Evolutionary conservation across 106 monocot species (phyloP), one percentile per base, ranked within the genome.

Genomic region (Narthecium ossifragum): DNA sequence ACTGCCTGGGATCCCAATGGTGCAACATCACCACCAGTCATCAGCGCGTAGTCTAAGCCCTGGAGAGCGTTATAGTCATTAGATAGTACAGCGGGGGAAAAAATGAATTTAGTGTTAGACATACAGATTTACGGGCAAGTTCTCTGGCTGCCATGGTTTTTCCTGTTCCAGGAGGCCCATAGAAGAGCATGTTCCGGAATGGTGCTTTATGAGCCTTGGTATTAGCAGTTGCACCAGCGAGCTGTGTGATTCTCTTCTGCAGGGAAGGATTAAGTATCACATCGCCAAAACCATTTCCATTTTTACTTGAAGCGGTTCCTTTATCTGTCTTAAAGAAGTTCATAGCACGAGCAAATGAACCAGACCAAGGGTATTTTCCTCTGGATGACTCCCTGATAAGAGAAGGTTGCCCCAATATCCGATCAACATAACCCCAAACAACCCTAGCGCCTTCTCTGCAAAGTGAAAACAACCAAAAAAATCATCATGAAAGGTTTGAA

Each of bases 21-120:
- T 11, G 93, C 93, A 67, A 93, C 93, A 75, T 93, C 93, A 51
- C 93, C 93, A 61, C 93, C 93, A 31, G 93, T 93, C 93, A 93
- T 93, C 67, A 93, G 41, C 46, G 93, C 88, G 79, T 93, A 93
- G 72, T 93, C 93, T 46, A 93, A 41, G 20, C 93, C 89, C 93
- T 93, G 61, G 2, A 17, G 38, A 57, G 49, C 24, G 47, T 24
- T 13, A 37, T 15, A 51, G 28, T 45, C 45, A 50, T 49, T 18
- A 60, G 46, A 64, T n/a, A n/a, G n/a, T n/a, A n/a, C n/a, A n/a
- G n/a, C n/a, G n/a, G n/a, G n/a, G n/a, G n/a, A n/a, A n/a, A n/a
- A n/a, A n/a, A n/a, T n/a, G n/a, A n/a, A n/a, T n/a, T n/a, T n/a
- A n/a, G n/a, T n/a, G n/a, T n/a, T n/a, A n/a, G n/a, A 73, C 84